A percentile compares a stretch with the other conserved stretches of the same genome.
Conservation (phyloP, 805 yeast genomes). For the Cephaloascus albidus region DNA sequence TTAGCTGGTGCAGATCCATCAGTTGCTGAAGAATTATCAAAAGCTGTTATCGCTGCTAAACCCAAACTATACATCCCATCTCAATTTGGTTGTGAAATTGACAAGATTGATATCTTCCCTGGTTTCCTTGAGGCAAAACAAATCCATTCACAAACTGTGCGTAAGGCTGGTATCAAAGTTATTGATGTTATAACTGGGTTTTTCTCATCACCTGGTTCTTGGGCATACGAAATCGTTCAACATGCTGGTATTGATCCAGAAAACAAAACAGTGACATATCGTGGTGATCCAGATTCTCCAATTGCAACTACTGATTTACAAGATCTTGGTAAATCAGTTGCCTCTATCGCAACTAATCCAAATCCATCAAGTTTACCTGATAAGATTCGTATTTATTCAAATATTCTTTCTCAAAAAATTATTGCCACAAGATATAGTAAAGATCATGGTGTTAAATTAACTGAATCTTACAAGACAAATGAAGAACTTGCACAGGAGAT, state of each 20-base stretch:
- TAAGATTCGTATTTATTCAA: conserved; percentile 31
- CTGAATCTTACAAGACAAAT: conserved; percentile 16
- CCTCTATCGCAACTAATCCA: conserved; percentile 23
- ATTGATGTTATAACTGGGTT: conserved; percentile 30
- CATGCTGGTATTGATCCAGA: conserved; percentile 24
- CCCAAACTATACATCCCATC: conserved; percentile 50
- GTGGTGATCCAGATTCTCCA: conserved; percentile 28
- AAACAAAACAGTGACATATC: conserved; percentile 20
- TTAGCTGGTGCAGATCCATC: conserved; percentile 22
- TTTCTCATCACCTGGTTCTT: conserved; percentile 25
- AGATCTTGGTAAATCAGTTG: conserved; percentile 37
- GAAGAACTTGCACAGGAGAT: conserved; percentile 22
- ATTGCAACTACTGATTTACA: conserved; percentile 23
- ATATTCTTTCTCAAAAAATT: conserved; percentile 24
- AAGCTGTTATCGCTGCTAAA: conserved; percentile 29
- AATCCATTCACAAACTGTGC: conserved; percentile 24
- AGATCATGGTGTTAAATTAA: conserved; percentile 21
- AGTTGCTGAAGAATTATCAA: conserved; percentile 18
- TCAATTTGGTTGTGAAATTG: conserved; percentile 45
- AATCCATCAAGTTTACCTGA: conserved; percentile 33
- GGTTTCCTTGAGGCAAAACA: conserved; percentile 22
- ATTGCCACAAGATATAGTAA: conserved; percentile 29
- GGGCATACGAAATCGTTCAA: conserved; percentile 20
- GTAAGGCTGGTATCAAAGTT: conserved; percentile 36
- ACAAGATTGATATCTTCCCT: conserved; percentile 13